These are phyloP conservation scores for Cymbopogon flexuosus DNA, from an alignment of 202 grass and related monocot species.

Conservation along the genomic window DNA sequence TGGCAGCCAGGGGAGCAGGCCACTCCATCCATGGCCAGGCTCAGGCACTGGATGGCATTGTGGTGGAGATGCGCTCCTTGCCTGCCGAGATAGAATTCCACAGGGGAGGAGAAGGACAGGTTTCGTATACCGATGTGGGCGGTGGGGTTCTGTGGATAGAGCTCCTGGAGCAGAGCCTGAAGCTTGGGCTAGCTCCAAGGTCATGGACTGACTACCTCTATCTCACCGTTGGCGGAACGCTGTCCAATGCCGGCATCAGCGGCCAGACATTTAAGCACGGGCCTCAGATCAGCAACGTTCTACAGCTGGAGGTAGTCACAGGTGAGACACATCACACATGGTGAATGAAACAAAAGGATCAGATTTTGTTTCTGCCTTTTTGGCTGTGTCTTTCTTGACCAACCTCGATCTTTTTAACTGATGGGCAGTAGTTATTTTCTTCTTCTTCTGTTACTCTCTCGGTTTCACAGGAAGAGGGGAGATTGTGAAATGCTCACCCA, in stretches of 20 bases:
- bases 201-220: slow-evolving; percentile 96
- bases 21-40: slow-evolving; percentile 94
- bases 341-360: slow-evolving; percentile 32
- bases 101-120: slow-evolving; percentile 39
- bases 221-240: slow-evolving; percentile 82
- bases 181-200: slow-evolving; percentile 71
- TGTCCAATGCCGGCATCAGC: slow-evolving; percentile 96
- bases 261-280: slow-evolving; percentile 97
- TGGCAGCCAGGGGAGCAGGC: slow-evolving; percentile 80
- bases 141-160: slow-evolving; percentile 88
- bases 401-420: slow-evolving; percentile 30
- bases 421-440: slow-evolving; percentile 28
- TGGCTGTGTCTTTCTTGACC: slow-evolving; percentile 31
- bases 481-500: slow-evolving; percentile 68
- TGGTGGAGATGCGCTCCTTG: slow-evolving; percentile 82
- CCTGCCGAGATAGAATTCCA: slow-evolving; percentile 60
- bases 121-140: slow-evolving; percentile 70
- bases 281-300: slow-evolving; percentile 96
- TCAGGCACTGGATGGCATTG: slow-evolving; percentile 90
- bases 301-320: slow-evolving; percentile 85
- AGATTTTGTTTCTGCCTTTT: slow-evolving; percentile 35
- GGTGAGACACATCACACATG: slow-evolving; percentile 45
- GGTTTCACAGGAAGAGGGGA: slow-evolving; percentile 59
- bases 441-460: slow-evolving; percentile 21
- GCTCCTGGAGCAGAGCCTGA: slow-evolving; percentile 82